Conservation (phyloP, 768 basidiomycete genomes). For the Lyophyllum atratum region DNA sequence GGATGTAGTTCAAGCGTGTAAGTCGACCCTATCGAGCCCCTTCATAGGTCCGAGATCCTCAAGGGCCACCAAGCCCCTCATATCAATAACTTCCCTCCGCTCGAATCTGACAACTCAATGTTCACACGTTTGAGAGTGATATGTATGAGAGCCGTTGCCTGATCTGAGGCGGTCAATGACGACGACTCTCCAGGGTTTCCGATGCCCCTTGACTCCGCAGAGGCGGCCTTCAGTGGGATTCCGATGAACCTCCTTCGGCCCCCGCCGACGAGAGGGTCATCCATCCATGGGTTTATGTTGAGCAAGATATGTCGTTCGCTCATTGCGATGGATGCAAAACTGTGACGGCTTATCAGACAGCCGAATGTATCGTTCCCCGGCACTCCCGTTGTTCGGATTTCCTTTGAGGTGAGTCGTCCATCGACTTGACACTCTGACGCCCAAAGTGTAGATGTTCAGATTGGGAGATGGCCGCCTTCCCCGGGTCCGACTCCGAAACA, state of each 20-base stretch:
- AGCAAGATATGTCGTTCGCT: neutral
- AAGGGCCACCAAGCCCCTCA: neutral
- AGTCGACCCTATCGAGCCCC: neutral
- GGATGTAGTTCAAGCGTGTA: neutral
- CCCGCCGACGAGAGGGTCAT: neutral
- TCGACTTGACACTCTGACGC: neutral
- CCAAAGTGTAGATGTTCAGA: neutral
- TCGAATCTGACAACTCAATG: conserved; percentile 1
- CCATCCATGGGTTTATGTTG: too few relatives aligned
- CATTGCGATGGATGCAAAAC: neutral
- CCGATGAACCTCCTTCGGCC: neutral
- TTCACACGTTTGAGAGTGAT: neutral
- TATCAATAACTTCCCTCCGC: neutral
- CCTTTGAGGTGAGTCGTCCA: neutral
- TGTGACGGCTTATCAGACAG: neutral
- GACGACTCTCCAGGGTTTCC: neutral
- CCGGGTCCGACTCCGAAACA: conserved; percentile 2
- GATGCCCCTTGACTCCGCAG: neutral
- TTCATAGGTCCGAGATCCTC: neutral
- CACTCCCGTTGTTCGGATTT: neutral
- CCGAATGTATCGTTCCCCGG: neutral
- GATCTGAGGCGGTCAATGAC: neutral
- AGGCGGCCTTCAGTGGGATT: neutral
- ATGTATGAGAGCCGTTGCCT: conserved; percentile 15
- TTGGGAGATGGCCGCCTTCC: neutral